Evolutionary conservation across 768 basidiomycete species (phyloP), one percentile per base, ranked within the genome.

Genomic region (Macrocybe gigantea): DNA sequence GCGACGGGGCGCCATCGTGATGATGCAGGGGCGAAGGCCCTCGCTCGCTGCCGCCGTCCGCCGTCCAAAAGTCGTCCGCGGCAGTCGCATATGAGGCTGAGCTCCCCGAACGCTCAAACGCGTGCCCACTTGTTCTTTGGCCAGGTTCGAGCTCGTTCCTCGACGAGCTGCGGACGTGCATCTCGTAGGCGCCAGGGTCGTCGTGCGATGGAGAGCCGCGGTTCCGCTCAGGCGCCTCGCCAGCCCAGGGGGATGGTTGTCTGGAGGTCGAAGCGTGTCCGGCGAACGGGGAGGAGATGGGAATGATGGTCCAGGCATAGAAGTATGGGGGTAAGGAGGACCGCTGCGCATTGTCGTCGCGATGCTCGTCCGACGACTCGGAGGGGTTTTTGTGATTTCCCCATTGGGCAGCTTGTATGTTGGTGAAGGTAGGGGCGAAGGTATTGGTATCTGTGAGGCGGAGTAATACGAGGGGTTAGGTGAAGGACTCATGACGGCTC

Each of bases 391-490:
- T 33, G 69, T 73, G 5, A 75, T 58, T 50, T 78, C 74, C 6
- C 75, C 78, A 33, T 67, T 57, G 1, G 79, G 54, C 47, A 70
- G 71, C 44, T 62, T 69, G 59, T 76, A 77, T 48, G 70, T 62
- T 5, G 80, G 67, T 31, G 72, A 72, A 2, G 82, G 78, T 38
- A 79, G 59, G 0, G 85, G 83, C 5, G 85, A 85, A 9, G 80
- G 72, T 4, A 70, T 57, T 1, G 85, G 82, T 22, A 88, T 69
- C 35, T 85, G 82, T 5, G 75, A 84, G 5, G 71, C 77, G 13
- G 86, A 85, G 60, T 89, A 88, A 56, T 85, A 87, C 12, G 88
- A 88, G 7, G 64, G 64, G 15, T 65, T 69, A 3, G 76, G 75
- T 2, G 72, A 73, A 22, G 51, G 63, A 31, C 56, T 56, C 38